Evolutionary conservation across 768 basidiomycete genomes (phyloP).

Genomic region (Serendipita sp.): DNA sequence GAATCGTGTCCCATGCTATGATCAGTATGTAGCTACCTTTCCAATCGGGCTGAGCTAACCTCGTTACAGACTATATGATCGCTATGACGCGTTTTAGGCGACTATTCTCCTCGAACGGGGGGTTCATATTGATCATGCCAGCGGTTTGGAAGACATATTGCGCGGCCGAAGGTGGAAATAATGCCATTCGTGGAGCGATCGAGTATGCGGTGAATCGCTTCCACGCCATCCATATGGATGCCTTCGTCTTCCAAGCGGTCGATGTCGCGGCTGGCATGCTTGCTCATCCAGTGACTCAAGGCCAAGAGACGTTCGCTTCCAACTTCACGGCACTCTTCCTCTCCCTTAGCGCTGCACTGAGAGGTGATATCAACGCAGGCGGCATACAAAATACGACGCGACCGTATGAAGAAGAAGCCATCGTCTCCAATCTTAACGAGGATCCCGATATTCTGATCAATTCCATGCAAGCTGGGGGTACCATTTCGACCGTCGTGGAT

Average conservation of each 20-base stretch:
- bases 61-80: constrained; percentile 42
- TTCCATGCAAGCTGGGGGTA: constrained; percentile 20
- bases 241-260: constrained; percentile 58
- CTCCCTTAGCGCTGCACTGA: constrained; percentile 25
- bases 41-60: not conserved
- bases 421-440: constrained; percentile 51
- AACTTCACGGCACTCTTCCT: constrained; percentile 43
- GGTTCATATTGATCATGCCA: constrained; percentile 62
- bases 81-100: constrained; percentile 62
- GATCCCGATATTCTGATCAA: constrained; percentile 24
- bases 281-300: constrained; percentile 25
- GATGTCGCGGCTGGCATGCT: constrained; percentile 43
- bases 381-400: constrained; percentile 51
- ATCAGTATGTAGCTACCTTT: constrained; percentile 34
- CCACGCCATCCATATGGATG: constrained; percentile 53
- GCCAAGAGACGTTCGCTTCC: constrained; percentile 32
- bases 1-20: constrained; percentile 57
- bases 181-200: constrained; percentile 45
- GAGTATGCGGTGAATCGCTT: constrained; percentile 59
- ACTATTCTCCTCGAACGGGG: constrained; percentile 54
- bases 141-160: constrained; percentile 52
- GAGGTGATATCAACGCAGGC: constrained; percentile 35
- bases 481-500: constrained; percentile 30
- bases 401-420: constrained; percentile 49
- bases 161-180: constrained; percentile 34